A percentile compares a stretch with the other conserved stretches of the same genome.
These are phyloP conservation scores for Cutaneotrichosporon cavernicola DNA, from an alignment of 1,284 basidiomycete genomes.

Conservation along the genomic window DNA sequence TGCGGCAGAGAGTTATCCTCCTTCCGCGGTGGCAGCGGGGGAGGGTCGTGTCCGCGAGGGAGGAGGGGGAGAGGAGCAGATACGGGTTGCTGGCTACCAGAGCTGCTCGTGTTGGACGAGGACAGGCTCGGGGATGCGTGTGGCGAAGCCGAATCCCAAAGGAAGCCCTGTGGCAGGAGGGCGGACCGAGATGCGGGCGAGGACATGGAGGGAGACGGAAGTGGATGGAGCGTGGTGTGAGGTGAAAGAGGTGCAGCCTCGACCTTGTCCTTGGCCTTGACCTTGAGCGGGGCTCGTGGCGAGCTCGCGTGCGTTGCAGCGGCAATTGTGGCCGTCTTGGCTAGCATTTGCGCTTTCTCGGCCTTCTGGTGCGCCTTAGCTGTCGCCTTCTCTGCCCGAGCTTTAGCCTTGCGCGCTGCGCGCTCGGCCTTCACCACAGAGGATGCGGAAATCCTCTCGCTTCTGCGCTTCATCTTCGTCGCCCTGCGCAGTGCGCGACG, in stretches of 20 bases:
- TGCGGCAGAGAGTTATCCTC: background rate
- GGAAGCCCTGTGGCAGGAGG: background rate
- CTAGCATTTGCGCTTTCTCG: conserved; percentile 7
- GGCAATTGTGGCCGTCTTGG: conserved; percentile 7
- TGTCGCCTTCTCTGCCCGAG: background rate
- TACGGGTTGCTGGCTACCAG: background rate
- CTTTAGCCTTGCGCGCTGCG: conserved; percentile 7
- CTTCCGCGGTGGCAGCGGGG: background rate
- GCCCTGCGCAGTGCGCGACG: conserved; percentile 11
- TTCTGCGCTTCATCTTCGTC: conserved; percentile 10
- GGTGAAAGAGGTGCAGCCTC: background rate
- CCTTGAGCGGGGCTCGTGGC: background rate
- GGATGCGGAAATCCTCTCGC: background rate
- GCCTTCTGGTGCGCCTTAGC: conserved; percentile 8
- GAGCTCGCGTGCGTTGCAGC: conserved; percentile 9
- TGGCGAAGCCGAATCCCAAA: background rate
- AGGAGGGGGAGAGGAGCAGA: background rate
- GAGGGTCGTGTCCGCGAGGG: background rate
- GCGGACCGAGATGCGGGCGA: background rate
- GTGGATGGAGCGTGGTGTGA: background rate
- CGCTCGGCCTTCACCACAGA: conserved; percentile 9
- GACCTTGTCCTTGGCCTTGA: too few relatives aligned
- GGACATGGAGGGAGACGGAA: background rate
- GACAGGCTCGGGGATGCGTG: too few relatives aligned
- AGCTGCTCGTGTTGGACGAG: background rate